Percentiles rank a stretch among this genome's conserved stretches.
Conservation (phyloP, 139 green algal species). For the Ettlia oleoabundans region DNA sequence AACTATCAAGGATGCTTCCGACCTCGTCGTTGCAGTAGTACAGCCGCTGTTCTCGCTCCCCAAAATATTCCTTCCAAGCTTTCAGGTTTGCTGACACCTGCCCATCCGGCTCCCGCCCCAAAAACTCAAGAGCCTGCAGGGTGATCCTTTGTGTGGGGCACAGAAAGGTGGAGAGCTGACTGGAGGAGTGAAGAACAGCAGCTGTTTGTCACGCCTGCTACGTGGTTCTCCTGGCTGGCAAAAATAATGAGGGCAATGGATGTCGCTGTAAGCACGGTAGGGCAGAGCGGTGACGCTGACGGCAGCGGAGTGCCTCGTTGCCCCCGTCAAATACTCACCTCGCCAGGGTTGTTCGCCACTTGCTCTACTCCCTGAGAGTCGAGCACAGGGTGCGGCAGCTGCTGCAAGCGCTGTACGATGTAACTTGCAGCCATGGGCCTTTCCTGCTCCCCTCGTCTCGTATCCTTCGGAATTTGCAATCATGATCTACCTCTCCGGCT, state of each 20-base stretch:
- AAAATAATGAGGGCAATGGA: too few relatives aligned
- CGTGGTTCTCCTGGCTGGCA: too few relatives aligned
- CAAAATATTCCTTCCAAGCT: conserved; percentile 31
- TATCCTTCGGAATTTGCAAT: too few relatives aligned
- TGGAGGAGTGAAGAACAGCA: too few relatives aligned
- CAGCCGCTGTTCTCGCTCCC: conserved; percentile 7
- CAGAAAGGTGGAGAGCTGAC: too few relatives aligned
- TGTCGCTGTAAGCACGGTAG: neutral
- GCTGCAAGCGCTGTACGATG: too few relatives aligned
- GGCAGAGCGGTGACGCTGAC: neutral
- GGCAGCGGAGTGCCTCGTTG: neutral
- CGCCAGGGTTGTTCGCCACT: neutral
- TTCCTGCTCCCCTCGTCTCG: neutral
- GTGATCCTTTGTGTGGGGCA: too few relatives aligned
- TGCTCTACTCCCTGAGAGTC: conserved; percentile 14
- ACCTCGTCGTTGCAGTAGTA: conserved; percentile 26
- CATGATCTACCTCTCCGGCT: too few relatives aligned
- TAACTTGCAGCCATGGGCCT: neutral
- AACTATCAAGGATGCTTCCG: too few relatives aligned
- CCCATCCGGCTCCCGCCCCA: conserved; percentile 29
- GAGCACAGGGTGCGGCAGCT: conserved; percentile 1
- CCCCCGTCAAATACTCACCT: neutral
- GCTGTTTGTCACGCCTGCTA: too few relatives aligned
- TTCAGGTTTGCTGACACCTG: neutral
- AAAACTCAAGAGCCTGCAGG: conserved; percentile 24